Percentiles rank a stretch among this genome's conserved stretches.
Evolutionary conservation across 2,329 filamentous ascomycete genomes (phyloP).

Genomic region (Fusarium luffae): DNA sequence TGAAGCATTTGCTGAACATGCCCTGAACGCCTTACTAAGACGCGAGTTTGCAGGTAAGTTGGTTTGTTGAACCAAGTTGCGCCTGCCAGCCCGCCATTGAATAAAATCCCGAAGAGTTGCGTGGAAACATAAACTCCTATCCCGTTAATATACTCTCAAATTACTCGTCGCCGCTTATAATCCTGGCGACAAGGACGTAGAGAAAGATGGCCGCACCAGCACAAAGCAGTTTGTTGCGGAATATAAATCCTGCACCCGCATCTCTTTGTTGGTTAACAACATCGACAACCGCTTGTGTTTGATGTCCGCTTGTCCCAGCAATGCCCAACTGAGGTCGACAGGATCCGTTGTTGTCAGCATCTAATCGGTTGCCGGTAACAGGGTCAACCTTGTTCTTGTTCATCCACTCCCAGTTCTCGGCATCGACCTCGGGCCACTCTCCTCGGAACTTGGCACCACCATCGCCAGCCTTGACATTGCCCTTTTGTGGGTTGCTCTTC

Average conservation of each 20-base stretch:
- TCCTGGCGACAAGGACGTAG: conserved; percentile 84
- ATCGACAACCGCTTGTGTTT: conserved; percentile 79
- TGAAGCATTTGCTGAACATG: conserved; percentile 29
- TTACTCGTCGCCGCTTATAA: conserved; percentile 66
- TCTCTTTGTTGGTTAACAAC: conserved; percentile 80
- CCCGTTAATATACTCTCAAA: background rate
- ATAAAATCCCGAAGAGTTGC: conserved; percentile 15
- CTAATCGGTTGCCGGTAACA: conserved; percentile 72
- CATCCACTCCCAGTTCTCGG: conserved; percentile 94
- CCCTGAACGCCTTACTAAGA: conserved; percentile 43
- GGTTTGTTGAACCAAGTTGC: conserved; percentile 35
- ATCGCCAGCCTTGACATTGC: conserved; percentile 90
- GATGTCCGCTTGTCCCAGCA: conserved; percentile 68
- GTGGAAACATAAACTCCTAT: conserved; percentile 5
- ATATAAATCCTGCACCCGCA: conserved; percentile 84
- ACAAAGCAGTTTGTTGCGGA: conserved; percentile 81
- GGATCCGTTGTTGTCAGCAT: conserved; percentile 61
- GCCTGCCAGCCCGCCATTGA: conserved; percentile 27
- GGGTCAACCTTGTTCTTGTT: conserved; percentile 82
- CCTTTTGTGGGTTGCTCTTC: conserved; percentile 68
- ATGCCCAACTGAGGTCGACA: conserved; percentile 69
- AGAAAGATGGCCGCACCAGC: conserved; percentile 76
- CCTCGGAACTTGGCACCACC: conserved; percentile 88
- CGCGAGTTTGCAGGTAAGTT: conserved; percentile 35
- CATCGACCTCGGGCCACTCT: conserved; percentile 91